Evolutionary conservation across 2,329 filamentous ascomycete species (phyloP), one percentile per base, ranked within the genome.

Genomic region (Lizonia empirigonia): DNA sequence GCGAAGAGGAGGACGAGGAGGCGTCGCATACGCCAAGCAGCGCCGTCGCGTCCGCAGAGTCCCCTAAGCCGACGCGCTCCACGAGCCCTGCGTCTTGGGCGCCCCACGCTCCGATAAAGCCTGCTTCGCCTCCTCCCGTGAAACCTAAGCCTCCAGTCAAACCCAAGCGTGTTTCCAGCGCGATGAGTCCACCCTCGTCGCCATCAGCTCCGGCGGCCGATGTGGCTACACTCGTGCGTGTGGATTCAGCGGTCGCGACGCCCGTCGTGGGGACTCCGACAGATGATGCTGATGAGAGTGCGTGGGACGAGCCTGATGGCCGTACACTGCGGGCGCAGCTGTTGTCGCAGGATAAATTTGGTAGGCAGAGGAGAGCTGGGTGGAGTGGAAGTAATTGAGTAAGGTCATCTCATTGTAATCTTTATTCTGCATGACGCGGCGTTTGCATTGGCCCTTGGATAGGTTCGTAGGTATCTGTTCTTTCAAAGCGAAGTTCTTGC

Each of bases 111-210:
- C n/a, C n/a, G n/a, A n/a, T n/a, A n/a, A n/a, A n/a, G n/a, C 18
- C 32, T 4, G 3, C 30, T 3, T 19, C 10, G 2, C 30, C 40
- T 8, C 23, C 30, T 4, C 18, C 29, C 18, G 4, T 32, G 3
- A 49, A 44, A 29, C 46, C 46, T 5, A 42, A 27, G 16, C 46
- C 46, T 3, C 47, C 47, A 5, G 27, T 50, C 5, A 35, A 29
- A 8, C 10, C 27, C 1, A 50, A 50, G 6, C 22, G 40, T 26
- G 16, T 32, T 3, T 15, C 42, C 24, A 44, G 41, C 24, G 15
- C 13, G 2, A 13, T 5, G 18, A 30, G 27, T 7, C 27, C 27
- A 9, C 12, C 26, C 26, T 12, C 26, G 7, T n/a, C 26, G 12
- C 26, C n/a, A n/a, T n/a, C n/a, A n/a, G n/a, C n/a, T n/a, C n/a